Conservation (phyloP, 306 rosid genomes). For the Lotus japonicus region DNA sequence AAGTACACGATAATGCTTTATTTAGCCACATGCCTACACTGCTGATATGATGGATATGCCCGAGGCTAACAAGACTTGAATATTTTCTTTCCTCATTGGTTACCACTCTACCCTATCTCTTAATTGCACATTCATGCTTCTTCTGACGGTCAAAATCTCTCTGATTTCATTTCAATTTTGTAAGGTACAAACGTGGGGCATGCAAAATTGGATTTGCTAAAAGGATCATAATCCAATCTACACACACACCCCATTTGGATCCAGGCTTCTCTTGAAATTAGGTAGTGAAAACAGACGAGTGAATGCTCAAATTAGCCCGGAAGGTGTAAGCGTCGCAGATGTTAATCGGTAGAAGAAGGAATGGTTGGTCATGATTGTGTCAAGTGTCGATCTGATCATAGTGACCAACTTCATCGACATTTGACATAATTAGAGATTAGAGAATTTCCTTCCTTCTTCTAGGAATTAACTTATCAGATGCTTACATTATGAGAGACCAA, state of each 20-base stretch:
- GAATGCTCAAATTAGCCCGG: too few relatives aligned
- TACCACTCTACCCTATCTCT: neutral
- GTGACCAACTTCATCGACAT: too few relatives aligned
- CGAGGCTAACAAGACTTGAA: neutral
- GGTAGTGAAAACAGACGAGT: neutral
- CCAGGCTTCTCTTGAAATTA: too few relatives aligned
- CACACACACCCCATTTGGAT: neutral
- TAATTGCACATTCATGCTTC: neutral
- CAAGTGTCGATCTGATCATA: too few relatives aligned
- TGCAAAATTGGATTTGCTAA: neutral
- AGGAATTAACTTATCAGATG: too few relatives aligned
- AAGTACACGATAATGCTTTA: constrained; percentile 15
- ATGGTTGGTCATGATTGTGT: too few relatives aligned
- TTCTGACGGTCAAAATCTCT: constrained; percentile 17
- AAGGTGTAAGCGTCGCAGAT: too few relatives aligned
- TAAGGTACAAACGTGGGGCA: constrained; percentile 10
- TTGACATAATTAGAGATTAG: too few relatives aligned
- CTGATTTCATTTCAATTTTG: neutral
- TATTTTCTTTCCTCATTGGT: constrained; percentile 11
- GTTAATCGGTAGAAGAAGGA: too few relatives aligned
- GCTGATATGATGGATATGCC: neutral
- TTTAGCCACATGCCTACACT: constrained; percentile 10
- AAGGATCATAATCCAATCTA: neutral
- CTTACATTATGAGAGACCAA: too few relatives aligned
- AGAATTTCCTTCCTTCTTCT: too few relatives aligned